These are phyloP conservation scores for Furcasterigmium furcatum DNA, from an alignment of 2,329 filamentous ascomycete genomes.

Conservation along the genomic window DNA sequence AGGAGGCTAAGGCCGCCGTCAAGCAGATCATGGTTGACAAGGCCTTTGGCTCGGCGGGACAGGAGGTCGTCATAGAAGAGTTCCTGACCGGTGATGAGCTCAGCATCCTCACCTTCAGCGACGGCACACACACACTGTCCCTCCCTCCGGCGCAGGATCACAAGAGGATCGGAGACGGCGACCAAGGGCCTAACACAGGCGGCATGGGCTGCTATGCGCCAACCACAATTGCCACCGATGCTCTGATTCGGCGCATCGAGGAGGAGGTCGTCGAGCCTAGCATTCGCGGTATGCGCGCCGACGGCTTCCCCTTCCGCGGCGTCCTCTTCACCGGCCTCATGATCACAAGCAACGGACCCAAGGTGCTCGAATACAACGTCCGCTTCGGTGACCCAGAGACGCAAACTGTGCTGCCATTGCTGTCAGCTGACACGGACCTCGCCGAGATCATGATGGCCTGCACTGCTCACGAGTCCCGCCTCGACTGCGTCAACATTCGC, in stretches of 20 bases:
- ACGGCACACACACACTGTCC: conserved; percentile 61
- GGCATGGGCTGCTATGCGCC: conserved; percentile 75
- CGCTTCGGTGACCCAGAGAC: conserved; percentile 87
- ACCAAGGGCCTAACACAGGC: conserved; percentile 68
- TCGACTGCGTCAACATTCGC: conserved; percentile 63
- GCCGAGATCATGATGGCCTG: conserved; percentile 82
- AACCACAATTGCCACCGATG: conserved; percentile 49
- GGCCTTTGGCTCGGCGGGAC: conserved; percentile 63
- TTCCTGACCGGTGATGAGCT: conserved; percentile 68
- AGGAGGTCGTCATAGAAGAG: conserved; percentile 72
- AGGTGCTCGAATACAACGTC: conserved; percentile 85
- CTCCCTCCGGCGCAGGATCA: conserved; percentile 71
- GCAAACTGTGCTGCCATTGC: conserved; percentile 73
- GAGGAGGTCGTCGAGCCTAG: conserved; percentile 59
- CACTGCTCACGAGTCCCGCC: conserved; percentile 54
- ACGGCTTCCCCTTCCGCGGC: conserved; percentile 67
- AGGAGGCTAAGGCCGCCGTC: conserved; percentile 61
- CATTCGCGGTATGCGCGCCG: conserved; percentile 63
- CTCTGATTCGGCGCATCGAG: conserved; percentile 55
- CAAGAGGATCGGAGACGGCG: conserved; percentile 66
- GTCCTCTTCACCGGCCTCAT: conserved; percentile 80
- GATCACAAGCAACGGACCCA: conserved; percentile 74
- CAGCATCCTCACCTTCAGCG: conserved; percentile 65
- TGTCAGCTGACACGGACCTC: conserved; percentile 73
- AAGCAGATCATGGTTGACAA: conserved; percentile 65